These are phyloP conservation scores for Cytospora mali DNA, from an alignment of 2,329 filamentous ascomycete genomes.

Conservation along the genomic window DNA sequence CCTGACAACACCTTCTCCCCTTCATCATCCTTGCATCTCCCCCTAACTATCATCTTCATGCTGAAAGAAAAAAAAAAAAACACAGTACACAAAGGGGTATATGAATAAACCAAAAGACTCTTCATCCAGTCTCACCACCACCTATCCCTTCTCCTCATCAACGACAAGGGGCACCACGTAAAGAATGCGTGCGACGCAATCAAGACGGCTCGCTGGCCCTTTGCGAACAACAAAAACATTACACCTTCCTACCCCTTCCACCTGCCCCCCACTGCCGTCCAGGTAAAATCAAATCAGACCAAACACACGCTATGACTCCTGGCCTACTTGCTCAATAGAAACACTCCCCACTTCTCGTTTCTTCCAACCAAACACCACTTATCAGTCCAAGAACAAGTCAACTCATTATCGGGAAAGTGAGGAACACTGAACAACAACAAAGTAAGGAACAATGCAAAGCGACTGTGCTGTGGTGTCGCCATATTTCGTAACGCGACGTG, in stretches of 20 bases:
- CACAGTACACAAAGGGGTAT: constrained; percentile 17
- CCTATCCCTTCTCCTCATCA: not conserved
- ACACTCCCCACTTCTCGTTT: no score
- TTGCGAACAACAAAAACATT: constrained; percentile 11
- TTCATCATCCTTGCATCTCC: constrained; percentile 9
- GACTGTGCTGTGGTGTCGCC: constrained; percentile 8
- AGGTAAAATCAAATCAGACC: not conserved
- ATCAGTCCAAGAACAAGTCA: not conserved
- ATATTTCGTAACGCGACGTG: constrained; percentile 3
- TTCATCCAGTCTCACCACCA: not conserved
- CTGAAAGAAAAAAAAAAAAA: constrained; percentile 13
- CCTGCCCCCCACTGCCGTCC: not conserved
- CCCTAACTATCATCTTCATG: constrained; percentile 1
- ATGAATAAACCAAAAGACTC: constrained; percentile 17
- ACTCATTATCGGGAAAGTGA: not conserved
- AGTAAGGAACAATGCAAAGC: not conserved
- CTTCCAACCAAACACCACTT: not conserved
- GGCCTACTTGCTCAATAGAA: not conserved
- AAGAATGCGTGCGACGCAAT: not conserved
- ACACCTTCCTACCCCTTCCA: not conserved
- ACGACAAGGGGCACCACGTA: no score
- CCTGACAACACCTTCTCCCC: not conserved
- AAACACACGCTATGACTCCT: not conserved
- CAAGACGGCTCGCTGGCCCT: not conserved
- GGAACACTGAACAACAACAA: not conserved